Conservation (phyloP, 305 asterid genomes). For the Fraxinus dipetala region DNA sequence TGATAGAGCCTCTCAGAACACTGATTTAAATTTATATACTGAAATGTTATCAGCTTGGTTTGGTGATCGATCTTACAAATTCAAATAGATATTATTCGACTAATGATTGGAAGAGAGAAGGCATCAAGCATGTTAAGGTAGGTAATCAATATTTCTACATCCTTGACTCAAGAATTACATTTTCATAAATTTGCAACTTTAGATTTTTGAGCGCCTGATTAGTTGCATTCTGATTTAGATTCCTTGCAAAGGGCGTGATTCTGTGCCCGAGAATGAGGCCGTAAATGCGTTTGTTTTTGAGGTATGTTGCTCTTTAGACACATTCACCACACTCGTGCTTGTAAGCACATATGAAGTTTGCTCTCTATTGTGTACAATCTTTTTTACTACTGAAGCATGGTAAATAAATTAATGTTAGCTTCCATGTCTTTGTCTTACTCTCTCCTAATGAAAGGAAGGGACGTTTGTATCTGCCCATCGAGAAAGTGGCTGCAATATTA, state of each 20-base stretch:
- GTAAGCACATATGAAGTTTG: background rate
- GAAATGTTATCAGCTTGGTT: conserved; percentile 70
- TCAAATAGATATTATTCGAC: conserved; percentile 73
- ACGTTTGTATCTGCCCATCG: background rate
- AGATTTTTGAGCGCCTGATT: conserved; percentile 30
- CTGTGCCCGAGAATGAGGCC: conserved; percentile 88
- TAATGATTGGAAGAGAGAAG: conserved; percentile 68
- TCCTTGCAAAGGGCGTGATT: conserved; percentile 94
- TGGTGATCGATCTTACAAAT: conserved; percentile 98
- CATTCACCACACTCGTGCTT: background rate
- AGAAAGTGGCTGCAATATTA: conserved; percentile 8
- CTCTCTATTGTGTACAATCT: background rate
- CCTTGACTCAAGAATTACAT: conserved; percentile 12
- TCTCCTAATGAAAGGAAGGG: background rate
- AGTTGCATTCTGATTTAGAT: conserved; percentile 49
- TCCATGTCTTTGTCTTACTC: conserved; percentile 10
- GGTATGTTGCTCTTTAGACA: conserved; percentile 44
- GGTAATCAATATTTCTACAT: conserved; percentile 26
- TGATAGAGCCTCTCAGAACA: conserved; percentile 21
- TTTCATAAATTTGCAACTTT: conserved; percentile 2
- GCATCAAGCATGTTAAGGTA: conserved; percentile 95
- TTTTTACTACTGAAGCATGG: background rate
- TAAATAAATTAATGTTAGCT: background rate
- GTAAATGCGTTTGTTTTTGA: conserved; percentile 82
- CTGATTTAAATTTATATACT: conserved; percentile 25